Evolutionary conservation across 2,329 filamentous ascomycete species (phyloP), one percentile per base, ranked within the genome.

Genomic region (Ceratocystis diversiconidia): DNA sequence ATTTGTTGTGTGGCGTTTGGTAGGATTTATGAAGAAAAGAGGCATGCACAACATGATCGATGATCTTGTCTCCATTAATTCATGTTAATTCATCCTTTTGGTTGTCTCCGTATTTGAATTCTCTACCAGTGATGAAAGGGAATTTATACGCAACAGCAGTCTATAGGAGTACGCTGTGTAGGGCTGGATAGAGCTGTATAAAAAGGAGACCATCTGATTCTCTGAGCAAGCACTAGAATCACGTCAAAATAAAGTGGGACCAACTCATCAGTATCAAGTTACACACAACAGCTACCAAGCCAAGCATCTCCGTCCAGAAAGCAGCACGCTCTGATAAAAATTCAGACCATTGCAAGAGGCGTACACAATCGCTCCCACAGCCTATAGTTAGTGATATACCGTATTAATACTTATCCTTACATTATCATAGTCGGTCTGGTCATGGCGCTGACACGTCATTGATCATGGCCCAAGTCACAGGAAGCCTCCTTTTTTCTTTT

Each of bases 261-360:
- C 22, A 52, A 52, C 48, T 25, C 10, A 22, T 25, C 8, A 19
- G 25, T 28, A 28, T 52, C 22, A 28, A 52, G 48, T 52, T 52
- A 52, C 48, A 52, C 22, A 28, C 8, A n/a, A 22, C 8, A 52
- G 8, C 4, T 25, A 25, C 22, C 19, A 59, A 59, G 25, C 17
- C 5, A 17, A 59, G n/a, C 46, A 32, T 25, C 52, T 59, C 28
- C 12, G 12, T 30, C 28, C 5, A 32, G 12, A 30, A 36, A 59
- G 52, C 25, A 59, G 46, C 52, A 59, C 52, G 52, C 52, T 59
- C 28, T 30, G 52, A 59, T 59, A 59, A 32, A 2, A 59, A 59
- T 59, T 36, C 52, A 59, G 25, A 17, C 28, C 15, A 32, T 32
- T 4, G n/a, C 17, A 59, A 59, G 52, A 30, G 52, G 36, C 36